Conservation (phyloP, 306 rosid genomes). For the Rosa lucieae region DNA sequence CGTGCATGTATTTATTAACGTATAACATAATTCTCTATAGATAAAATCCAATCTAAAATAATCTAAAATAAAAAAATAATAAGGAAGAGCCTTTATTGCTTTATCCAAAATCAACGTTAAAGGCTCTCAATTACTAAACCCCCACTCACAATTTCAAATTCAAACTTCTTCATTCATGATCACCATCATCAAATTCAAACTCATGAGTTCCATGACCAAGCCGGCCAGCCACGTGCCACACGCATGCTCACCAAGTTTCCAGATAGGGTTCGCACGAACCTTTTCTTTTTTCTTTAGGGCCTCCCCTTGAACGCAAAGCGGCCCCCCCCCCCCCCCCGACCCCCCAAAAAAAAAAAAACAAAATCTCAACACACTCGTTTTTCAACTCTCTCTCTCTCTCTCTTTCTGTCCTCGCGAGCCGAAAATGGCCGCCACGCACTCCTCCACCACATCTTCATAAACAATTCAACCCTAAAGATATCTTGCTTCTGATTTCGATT, state of each 20-base stretch:
- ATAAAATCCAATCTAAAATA: too few relatives aligned
- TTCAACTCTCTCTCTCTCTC: slow-evolving; percentile 20
- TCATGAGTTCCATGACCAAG: not conserved
- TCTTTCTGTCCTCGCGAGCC: slow-evolving; percentile 22
- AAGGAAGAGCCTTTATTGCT: too few relatives aligned
- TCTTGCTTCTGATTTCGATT: not conserved
- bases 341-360: not conserved
- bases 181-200: not conserved
- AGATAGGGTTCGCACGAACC: slow-evolving; percentile 9
- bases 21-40: too few relatives aligned
- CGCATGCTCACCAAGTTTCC: not conserved
- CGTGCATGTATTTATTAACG: too few relatives aligned
- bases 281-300: not conserved
- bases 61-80: too few relatives aligned
- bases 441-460: slow-evolving; percentile 20
- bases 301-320: not conserved
- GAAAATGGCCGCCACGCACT: slow-evolving; percentile 47
- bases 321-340: too few relatives aligned
- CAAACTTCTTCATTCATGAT: not conserved
- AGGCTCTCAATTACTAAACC: too few relatives aligned
- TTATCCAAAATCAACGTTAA: too few relatives aligned
- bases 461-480: not conserved
- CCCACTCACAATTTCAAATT: too few relatives aligned
- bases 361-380: not conserved
- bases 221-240: not conserved